Percentiles rank a stretch among this genome's conserved stretches.
Evolutionary conservation across 495 filamentous ascomycete species (phyloP).

Genomic region (Diplogelasinospora grovesii): DNA sequence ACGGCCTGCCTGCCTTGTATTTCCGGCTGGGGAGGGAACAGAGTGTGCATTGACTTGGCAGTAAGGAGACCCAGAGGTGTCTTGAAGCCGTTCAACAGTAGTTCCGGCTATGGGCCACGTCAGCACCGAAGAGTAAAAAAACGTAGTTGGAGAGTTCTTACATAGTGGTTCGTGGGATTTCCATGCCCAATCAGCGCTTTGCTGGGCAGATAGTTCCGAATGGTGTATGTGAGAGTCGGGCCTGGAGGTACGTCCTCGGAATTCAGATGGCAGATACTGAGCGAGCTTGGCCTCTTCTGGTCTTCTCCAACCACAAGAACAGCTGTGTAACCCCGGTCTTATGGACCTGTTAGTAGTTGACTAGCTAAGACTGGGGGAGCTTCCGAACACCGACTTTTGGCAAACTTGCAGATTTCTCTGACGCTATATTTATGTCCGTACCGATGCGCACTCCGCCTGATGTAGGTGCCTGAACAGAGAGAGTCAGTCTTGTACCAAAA

Average conservation of each 20-base stretch:
- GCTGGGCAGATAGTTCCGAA: conserved; percentile 81
- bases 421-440: conserved; percentile 82
- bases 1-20: conserved; percentile 79
- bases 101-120: conserved; percentile 52
- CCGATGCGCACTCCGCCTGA: conserved; percentile 72
- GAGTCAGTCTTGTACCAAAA: neutral
- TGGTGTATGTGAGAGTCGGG: conserved; percentile 65
- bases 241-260: conserved; percentile 51
- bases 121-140: neutral
- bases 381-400: conserved; percentile 39
- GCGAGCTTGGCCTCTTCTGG: conserved; percentile 64
- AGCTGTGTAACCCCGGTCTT: conserved; percentile 66
- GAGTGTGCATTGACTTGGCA: conserved; percentile 71
- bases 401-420: conserved; percentile 82
- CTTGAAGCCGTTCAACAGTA: conserved; percentile 92
- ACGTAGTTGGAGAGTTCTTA: conserved; percentile 4
- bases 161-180: conserved; percentile 74
- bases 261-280: conserved; percentile 72
- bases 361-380: neutral
- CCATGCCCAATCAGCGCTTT: conserved; percentile 82
- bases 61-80: conserved; percentile 88
- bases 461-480: conserved; percentile 53
- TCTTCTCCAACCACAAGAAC: conserved; percentile 80
- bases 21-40: conserved; percentile 81
- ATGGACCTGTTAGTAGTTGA: conserved; percentile 6